Evolutionary conservation across 257 asterid genomes (phyloP), one percentile per base, ranked within the genome.

Genomic region (Verbena officinalis): DNA sequence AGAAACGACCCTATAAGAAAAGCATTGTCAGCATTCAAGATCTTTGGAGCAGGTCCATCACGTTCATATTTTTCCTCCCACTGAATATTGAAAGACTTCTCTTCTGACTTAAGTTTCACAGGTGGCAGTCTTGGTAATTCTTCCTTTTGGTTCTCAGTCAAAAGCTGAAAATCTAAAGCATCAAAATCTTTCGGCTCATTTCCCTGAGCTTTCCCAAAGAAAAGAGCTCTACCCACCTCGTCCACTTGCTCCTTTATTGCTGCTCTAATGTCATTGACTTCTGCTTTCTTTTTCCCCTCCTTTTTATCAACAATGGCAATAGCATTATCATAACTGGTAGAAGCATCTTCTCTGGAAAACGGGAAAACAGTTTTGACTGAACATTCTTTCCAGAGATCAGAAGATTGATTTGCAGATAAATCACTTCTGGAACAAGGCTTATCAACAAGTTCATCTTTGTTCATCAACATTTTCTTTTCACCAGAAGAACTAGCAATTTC

Each of bases 41-140:
- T 75, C 78, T 83, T 90, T 38, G 86, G 73, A 65, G 80, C 85
- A 55, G 79, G 71, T 40, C 74, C 87, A 83, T 84, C 96, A 48
- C 81, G 84, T 59, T 90, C 96, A 66, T 83, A 80, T 69, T 84
- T 93, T 72, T 90, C 90, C 69, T 88, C 99, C 97, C 97, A 88
- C 16, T 80, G 93, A 75, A 86, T 79, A 77, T 64, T 86, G 77
- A 83, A 83, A 42, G 95, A 38, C 78, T 83, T 93, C 72, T 84
- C 95, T 73, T 88, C 96, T 43, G 96, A 83, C 76, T 94, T 94
- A 62, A 94, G 94, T 61, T 83, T 87, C 62, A 93, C 96, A 49
- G 96, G 98, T 44, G 96, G 81, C 46, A 93, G 72, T 77, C 99
- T 84, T 40, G 99, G 99, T 51, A 90, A 77, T 78, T 88, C 97